Conservation (phyloP, 768 basidiomycete genomes). For the Agrocybe praecox region DNA sequence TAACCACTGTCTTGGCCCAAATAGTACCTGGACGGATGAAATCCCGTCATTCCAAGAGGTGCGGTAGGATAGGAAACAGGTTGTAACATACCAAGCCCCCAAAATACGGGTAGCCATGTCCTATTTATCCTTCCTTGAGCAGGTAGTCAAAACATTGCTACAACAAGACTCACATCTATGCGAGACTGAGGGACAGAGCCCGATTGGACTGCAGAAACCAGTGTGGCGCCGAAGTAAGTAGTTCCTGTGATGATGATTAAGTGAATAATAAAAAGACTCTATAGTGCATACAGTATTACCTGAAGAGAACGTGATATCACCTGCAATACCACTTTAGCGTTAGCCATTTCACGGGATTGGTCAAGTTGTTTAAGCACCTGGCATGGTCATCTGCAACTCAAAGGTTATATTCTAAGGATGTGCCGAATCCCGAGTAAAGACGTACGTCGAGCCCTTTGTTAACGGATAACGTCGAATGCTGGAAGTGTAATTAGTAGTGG, state of each 20-base stretch:
- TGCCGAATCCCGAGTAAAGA: not conserved
- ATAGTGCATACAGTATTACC: constrained; percentile 31
- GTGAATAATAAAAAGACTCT: not conserved
- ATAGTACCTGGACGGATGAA: constrained; percentile 33
- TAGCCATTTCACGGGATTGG: not conserved
- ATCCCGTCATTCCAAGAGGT: too few relatives aligned
- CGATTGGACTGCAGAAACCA: constrained; percentile 61
- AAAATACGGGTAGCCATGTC: constrained; percentile 76
- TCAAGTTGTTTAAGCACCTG: constrained; percentile 36
- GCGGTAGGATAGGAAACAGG: too few relatives aligned
- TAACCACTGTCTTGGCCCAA: constrained; percentile 58
- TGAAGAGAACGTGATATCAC: constrained; percentile 47
- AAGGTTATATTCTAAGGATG: not conserved
- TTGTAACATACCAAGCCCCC: constrained; percentile 52
- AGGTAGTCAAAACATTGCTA: constrained; percentile 2
- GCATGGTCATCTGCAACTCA: constrained; percentile 65
- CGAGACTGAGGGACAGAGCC: constrained; percentile 59
- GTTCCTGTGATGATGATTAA: constrained; percentile 25
- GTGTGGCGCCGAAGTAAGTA: constrained; percentile 61
- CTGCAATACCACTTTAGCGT: constrained; percentile 14
- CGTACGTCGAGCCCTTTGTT: constrained; percentile 65
- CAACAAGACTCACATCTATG: constrained; percentile 46
- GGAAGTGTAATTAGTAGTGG: not conserved
- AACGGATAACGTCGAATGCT: constrained; percentile 55
- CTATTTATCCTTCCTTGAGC: constrained; percentile 19